Conservation (phyloP, 441 rosid genomes). For the Capsella rubella region DNA sequence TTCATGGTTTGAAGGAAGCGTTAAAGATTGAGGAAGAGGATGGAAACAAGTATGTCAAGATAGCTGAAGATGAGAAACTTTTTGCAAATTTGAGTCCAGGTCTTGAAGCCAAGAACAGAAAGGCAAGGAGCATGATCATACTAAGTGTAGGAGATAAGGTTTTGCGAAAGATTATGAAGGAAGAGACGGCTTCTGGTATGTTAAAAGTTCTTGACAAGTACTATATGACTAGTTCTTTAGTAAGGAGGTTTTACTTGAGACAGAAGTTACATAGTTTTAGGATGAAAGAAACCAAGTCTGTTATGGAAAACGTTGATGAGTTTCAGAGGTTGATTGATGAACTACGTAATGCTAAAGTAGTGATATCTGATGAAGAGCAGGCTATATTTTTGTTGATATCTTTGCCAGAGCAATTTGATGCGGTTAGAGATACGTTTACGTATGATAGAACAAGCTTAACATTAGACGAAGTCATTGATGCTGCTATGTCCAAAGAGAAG, state of each 20-base stretch:
- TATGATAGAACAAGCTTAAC: neutral
- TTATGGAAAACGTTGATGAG: conserved; percentile 6
- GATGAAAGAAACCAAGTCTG: neutral
- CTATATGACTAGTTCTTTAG: neutral
- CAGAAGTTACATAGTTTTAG: neutral
- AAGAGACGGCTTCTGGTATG: conserved; percentile 20
- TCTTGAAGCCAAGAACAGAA: conserved; percentile 17
- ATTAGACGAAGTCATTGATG: neutral
- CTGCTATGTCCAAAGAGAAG: conserved; percentile 19
- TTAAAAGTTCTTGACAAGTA: neutral
- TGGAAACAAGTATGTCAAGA: neutral
- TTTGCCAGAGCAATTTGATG: conserved; percentile 8
- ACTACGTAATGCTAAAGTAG: neutral
- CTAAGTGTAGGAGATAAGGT: conserved; percentile 1
- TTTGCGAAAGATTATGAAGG: neutral
- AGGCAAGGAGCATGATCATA: conserved; percentile 5
- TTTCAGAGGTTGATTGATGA: conserved; percentile 12
- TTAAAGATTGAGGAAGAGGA: conserved; percentile 17
- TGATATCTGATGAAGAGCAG: conserved; percentile 4
- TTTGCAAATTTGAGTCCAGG: neutral
- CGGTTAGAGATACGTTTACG: neutral
- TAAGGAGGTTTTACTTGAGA: neutral
- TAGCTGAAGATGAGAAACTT: conserved; percentile 2
- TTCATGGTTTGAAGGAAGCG: conserved; percentile 3
- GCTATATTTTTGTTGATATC: neutral